Conservation (phyloP, 1,139 yeast genomes). For the Lodderomyces parapsilosis region DNA sequence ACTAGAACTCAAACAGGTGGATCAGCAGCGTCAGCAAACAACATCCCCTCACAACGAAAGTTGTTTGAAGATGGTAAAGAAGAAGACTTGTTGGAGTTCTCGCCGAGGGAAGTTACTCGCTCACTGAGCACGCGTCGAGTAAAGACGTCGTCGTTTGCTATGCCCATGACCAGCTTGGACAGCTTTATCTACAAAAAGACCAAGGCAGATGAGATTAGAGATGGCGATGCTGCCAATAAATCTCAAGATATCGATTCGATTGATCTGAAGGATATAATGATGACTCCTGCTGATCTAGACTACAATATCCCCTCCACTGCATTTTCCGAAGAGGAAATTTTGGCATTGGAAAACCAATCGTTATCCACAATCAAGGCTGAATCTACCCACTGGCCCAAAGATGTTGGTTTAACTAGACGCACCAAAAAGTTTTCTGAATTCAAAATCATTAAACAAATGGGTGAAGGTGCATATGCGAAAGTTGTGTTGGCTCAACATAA, state of each 20-base stretch:
- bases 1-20: conserved; percentile 7
- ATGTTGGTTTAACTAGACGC: conserved; percentile 60
- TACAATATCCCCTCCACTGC: conserved; percentile 10
- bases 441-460: conserved; percentile 70
- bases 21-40: conserved; percentile 13
- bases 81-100: conserved; percentile 32
- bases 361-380: conserved; percentile 32
- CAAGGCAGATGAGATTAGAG: conserved; percentile 1
- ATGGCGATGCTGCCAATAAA: neutral
- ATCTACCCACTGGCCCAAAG: conserved; percentile 52
- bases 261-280: conserved; percentile 6
- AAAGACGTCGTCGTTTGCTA: conserved; percentile 26
- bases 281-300: conserved; percentile 3
- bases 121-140: conserved; percentile 39
- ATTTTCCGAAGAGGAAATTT: conserved; percentile 40
- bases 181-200: conserved; percentile 6
- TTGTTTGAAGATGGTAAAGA: conserved; percentile 40
- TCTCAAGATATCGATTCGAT: conserved; percentile 4
- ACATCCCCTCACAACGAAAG: conserved; percentile 57
- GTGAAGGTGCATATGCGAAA: conserved; percentile 96
- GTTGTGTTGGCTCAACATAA: conserved; percentile 78
- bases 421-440: conserved; percentile 73
- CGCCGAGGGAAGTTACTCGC: conserved; percentile 34
- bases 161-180: conserved; percentile 16
- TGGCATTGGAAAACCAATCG: conserved; percentile 43